These are phyloP conservation scores for Pavlovales sp. DNA, from an alignment of 208 protist species.

Conservation along the genomic window DNA sequence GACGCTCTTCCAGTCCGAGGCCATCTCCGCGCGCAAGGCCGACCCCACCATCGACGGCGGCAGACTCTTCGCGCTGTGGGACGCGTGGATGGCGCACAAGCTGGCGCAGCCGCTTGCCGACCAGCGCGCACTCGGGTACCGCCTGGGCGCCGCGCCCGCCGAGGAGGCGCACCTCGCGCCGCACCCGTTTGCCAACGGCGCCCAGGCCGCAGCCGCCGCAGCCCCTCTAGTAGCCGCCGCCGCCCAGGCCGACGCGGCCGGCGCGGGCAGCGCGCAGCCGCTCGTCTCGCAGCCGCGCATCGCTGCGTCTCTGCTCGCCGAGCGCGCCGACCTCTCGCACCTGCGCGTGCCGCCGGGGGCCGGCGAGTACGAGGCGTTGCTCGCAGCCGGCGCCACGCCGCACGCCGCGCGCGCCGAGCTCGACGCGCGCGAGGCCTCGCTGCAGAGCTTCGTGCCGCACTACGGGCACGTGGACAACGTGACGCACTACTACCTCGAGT, in stretches of 20 bases:
- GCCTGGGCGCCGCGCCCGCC: too few species aligned
- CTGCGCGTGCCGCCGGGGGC: not conserved
- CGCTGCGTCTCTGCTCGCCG: not conserved
- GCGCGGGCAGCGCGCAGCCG: not conserved
- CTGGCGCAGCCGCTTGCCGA: too few species aligned
- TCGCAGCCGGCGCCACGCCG: too few species aligned
- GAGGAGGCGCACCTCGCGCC: too few species aligned
- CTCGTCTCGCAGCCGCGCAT: not conserved
- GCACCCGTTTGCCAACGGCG: too few species aligned
- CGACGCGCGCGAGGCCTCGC: not conserved
- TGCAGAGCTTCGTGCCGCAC: not conserved
- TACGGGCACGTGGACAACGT: not conserved
- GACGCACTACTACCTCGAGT: not conserved
- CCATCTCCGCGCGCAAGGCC: conserved; percentile 18
- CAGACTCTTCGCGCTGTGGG: not conserved
- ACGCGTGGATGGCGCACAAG: not conserved
- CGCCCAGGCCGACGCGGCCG: too few species aligned
- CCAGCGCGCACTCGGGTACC: not conserved
- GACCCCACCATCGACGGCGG: not conserved
- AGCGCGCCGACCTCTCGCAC: too few species aligned
- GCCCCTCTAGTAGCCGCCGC: too few species aligned
- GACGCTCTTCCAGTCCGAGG: not conserved
- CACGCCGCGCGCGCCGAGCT: not conserved
- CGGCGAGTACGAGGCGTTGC: not conserved
- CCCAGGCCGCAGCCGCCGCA: too few species aligned